Percentiles rank a stretch among this genome's conserved stretches.
These are phyloP conservation scores for Pythium rhizo-oryzae DNA, from an alignment of 352 stramenopile species.

Conservation along the genomic window DNA sequence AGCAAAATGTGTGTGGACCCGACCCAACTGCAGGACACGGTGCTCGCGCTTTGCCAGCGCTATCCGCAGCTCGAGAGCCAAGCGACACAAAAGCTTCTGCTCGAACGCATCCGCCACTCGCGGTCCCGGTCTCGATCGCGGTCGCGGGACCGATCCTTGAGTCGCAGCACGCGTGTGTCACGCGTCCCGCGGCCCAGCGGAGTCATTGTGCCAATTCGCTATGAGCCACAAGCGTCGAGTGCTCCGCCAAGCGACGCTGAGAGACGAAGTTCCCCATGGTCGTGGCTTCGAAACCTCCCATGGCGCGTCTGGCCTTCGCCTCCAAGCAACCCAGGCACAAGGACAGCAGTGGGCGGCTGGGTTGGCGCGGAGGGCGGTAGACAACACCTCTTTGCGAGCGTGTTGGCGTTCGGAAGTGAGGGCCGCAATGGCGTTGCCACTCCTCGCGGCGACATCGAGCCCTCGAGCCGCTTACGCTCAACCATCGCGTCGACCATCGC, in stretches of 20 bases:
- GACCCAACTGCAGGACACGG: background rate
- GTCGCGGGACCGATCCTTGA: background rate
- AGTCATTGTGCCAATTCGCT: background rate
- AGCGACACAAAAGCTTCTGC: background rate
- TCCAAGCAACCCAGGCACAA: too few relatives aligned
- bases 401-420: background rate
- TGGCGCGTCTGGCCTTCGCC: too few relatives aligned
- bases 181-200: background rate
- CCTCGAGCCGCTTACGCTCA: background rate
- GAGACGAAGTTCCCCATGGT: too few relatives aligned
- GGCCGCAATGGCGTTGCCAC: too few relatives aligned
- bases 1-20: background rate
- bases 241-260: too few relatives aligned
- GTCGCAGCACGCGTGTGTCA: background rate
- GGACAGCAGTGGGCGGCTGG: background rate
- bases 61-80: background rate
- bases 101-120: background rate
- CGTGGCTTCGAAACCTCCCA: too few relatives aligned
- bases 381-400: background rate
- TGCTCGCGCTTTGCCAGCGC: background rate
- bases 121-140: background rate
- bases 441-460: background rate
- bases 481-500: background rate
- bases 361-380: background rate
- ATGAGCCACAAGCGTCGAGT: background rate